Base-by-base conservation (phyloP, 2,329 filamentous ascomycete genomes). In the Fusarium globosum region DNA sequence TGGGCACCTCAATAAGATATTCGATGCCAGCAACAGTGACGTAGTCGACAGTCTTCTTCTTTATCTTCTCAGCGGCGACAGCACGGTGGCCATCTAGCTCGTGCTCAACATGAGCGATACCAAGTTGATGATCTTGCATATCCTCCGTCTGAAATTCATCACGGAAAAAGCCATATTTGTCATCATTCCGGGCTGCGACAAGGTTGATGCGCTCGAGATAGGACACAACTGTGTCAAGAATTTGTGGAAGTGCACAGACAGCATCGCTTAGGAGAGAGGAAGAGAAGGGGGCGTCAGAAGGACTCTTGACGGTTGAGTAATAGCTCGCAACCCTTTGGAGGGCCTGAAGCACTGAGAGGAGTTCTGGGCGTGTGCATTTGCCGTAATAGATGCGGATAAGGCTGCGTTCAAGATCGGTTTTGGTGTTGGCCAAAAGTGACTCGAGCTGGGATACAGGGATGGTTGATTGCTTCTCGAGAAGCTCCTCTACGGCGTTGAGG, bases 341-440 rank as follows among this genome's bases (percentile, higher is more conserved):
- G 0, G 93, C 93, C 81, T 98, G 95, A 4, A 99, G 86, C 9
- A 97, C 92, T 2, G 89, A 90, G 5, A 98, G 86, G 8, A 99
- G 89, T 81, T 99, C 96, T 1, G 95, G 93, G 1, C 96, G 91
- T 2, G 94, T 93, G 81, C 95, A 98, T 84, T 97, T 98, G 56
- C 95, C 95, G 82, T 99, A 99, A 85, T 98, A 99, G 67, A 99
- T 97, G 49, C 96, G 90, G 78, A 98, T 95, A 51, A 99, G 86
- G 69, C 94, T 96, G 76, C 96, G 95, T 82, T 99, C 96, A 11
- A 99, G 89, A 79, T 99, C 96, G 11, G 89, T 91, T 79, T 88
- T 94, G 69, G 92, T 91, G 67, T 88, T 92, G 33, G 87, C 85
- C 4, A 99, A 87, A 15, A 98, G 84, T 26, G 85, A 87, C 72